Percentiles rank a stretch among this genome's conserved stretches.
phyloP scores from a whole-genome alignment of 78 protist species.

The Pigoraptor vietnamica region DNA sequence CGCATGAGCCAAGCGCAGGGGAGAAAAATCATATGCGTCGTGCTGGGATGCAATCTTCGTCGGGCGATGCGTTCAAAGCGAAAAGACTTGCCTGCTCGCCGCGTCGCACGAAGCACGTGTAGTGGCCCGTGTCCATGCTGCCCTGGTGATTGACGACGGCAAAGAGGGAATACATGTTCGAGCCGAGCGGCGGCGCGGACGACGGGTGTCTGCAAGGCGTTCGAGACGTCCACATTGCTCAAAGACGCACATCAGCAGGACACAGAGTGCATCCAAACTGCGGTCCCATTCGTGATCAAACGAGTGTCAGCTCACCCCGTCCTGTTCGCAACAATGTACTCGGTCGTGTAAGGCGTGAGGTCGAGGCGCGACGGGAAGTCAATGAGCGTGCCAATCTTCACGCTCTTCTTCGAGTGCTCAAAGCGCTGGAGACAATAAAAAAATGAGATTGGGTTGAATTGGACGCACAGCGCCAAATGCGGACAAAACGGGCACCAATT shows the following conservation, averaged over 20 bases:
- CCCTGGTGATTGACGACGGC: conserved; percentile 3
- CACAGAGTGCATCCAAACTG: no score
- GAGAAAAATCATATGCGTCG: neutral
- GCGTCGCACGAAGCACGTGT: neutral
- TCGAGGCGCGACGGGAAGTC: neutral
- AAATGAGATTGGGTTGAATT: no score
- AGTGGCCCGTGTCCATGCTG: neutral
- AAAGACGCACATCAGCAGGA: no score
- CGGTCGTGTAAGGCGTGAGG: neutral
- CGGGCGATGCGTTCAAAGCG: neutral
- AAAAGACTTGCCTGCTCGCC: neutral
- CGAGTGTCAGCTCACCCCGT: neutral
- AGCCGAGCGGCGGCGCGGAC: neutral
- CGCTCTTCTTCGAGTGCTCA: neutral
- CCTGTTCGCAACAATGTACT: neutral
- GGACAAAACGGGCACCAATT: neutral
- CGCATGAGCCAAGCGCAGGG: neutral
- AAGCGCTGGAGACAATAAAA: neutral
- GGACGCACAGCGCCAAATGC: neutral
- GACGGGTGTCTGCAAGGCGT: neutral
- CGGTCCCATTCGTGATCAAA: no score
- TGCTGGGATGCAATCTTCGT: neutral
- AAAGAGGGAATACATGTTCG: neutral
- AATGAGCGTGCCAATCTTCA: neutral
- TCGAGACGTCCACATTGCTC: no score